Conservation (phyloP, 805 yeast genomes). For the Metschnikowia henanensis region DNA sequence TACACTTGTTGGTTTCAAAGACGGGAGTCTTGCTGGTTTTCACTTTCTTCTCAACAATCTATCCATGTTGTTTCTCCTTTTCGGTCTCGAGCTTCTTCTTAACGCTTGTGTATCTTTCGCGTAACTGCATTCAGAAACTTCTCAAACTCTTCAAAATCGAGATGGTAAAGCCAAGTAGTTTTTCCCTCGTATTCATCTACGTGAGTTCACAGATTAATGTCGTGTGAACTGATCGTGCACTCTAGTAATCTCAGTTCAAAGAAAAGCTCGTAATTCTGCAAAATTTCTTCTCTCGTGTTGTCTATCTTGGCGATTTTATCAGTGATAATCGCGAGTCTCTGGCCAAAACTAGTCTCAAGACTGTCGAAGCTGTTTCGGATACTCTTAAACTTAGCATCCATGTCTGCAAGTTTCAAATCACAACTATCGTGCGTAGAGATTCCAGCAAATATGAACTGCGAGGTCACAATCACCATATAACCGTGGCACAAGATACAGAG, state of each 20-base stretch:
- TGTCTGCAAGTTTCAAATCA: neutral
- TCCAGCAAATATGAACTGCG: too few species aligned
- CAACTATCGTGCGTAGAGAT: slow-evolving; percentile 1
- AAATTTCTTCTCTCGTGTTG: neutral
- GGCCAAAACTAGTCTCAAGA: neutral
- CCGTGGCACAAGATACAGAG: too few species aligned
- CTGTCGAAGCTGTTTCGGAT: neutral
- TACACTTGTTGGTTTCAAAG: too few species aligned
- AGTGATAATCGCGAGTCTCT: neutral
- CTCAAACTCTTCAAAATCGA: neutral
- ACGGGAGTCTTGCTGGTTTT: too few species aligned
- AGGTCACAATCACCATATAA: too few species aligned
- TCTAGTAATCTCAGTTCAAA: neutral
- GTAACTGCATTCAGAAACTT: slow-evolving; percentile 1
- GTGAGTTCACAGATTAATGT: slow-evolving; percentile 1
- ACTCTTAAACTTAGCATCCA: neutral
- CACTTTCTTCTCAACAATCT: too few species aligned
- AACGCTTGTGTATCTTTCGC: neutral
- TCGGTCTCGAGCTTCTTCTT: too few species aligned
- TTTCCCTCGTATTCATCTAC: slow-evolving; percentile 6
- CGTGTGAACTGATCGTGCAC: neutral
- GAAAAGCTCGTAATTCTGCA: neutral
- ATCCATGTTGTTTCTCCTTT: too few species aligned
- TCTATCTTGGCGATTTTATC: neutral
- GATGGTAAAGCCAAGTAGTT: neutral